Evolutionary conservation across 106 monocot species (phyloP).

Genomic region (Chionographis japonica): DNA sequence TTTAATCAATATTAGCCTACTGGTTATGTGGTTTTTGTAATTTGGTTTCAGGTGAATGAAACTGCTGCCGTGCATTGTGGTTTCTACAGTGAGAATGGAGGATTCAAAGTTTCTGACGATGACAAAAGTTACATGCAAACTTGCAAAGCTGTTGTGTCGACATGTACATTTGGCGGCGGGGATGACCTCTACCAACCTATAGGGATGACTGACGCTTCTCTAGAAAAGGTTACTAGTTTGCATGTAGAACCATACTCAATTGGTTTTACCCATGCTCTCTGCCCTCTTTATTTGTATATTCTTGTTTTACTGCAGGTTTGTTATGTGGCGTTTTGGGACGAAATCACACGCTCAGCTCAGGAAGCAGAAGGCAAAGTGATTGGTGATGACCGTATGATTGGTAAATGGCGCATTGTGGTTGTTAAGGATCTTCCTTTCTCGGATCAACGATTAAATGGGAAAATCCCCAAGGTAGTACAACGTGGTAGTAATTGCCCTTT

Average conservation of each 20-base stretch:
- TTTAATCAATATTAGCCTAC: too few relatives aligned
- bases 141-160: slow-evolving; percentile 81
- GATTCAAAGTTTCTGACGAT: slow-evolving; percentile 70
- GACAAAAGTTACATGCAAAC: slow-evolving; percentile 74
- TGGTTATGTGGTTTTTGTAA: too few relatives aligned
- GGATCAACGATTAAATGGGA: slow-evolving; percentile 96
- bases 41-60: slow-evolving; percentile 60
- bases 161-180: slow-evolving; percentile 96
- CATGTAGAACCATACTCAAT: background rate
- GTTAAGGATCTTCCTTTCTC: slow-evolving; percentile 87
- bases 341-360: slow-evolving; percentile 72
- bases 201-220: slow-evolving; percentile 82
- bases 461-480: slow-evolving; percentile 80
- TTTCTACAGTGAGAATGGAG: slow-evolving; percentile 82
- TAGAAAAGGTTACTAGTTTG: slow-evolving; percentile 45
- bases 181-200: slow-evolving; percentile 97
- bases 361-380: slow-evolving; percentile 59
- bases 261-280: background rate
- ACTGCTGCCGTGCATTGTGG: slow-evolving; percentile 79
- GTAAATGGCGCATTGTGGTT: slow-evolving; percentile 87
- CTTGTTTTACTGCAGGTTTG: slow-evolving; percentile 56
- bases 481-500: too few relatives aligned
- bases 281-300: background rate
- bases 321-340: slow-evolving; percentile 98
- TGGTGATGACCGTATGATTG: slow-evolving; percentile 58